Percentiles rank a stretch among this genome's conserved stretches.
phyloP scores from a whole-genome alignment of 352 stramenopile genomes.

The Pythium coloratum region DNA sequence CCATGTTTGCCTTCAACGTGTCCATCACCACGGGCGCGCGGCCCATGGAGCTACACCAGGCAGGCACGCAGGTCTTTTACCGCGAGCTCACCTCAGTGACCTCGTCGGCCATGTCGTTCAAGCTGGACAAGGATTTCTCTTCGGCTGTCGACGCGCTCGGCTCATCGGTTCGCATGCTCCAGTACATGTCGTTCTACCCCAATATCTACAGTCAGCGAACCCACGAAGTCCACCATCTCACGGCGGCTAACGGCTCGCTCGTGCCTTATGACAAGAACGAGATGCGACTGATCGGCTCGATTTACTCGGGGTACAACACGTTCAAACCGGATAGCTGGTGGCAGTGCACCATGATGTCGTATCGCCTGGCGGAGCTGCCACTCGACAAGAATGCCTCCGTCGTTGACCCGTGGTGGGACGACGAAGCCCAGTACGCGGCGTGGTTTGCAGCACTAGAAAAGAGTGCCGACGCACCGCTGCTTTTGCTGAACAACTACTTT shows the following conservation, averaged over 20 bases:
- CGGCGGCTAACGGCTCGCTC: neutral
- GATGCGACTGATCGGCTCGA: neutral
- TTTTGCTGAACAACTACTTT: neutral
- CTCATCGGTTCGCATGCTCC: neutral
- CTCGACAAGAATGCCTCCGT: neutral
- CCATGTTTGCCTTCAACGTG: neutral
- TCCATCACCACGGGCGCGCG: neutral
- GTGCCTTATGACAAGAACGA: neutral
- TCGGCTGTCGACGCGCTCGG: neutral
- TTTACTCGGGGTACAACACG: neutral
- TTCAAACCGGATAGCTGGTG: neutral
- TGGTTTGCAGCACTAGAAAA: neutral
- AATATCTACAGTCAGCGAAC: neutral
- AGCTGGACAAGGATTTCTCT: neutral
- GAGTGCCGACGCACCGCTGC: neutral
- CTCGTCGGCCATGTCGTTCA: neutral
- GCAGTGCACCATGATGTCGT: neutral
- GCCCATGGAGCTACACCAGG: neutral
- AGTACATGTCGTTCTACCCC: neutral
- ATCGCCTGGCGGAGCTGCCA: neutral
- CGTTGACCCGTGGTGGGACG: neutral
- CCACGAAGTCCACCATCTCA: neutral
- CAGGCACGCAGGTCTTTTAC: neutral
- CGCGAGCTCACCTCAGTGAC: neutral
- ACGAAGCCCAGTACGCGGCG: neutral